Conservation (phyloP, 768 basidiomycete genomes). For the Amyloporia xantha region DNA sequence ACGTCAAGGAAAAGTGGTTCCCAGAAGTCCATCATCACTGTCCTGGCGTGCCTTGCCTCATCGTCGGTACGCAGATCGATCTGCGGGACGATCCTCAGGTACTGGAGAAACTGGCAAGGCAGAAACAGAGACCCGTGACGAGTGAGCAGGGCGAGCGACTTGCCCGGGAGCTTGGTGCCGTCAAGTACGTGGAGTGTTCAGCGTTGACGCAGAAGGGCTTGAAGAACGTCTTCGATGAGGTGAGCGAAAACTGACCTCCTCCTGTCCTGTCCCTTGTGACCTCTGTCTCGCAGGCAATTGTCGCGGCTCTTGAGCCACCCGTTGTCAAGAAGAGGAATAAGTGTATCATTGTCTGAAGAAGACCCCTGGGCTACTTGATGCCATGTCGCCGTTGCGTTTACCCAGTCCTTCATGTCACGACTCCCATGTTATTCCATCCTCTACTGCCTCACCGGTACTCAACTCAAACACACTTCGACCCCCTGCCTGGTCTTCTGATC, state of each 20-base stretch:
- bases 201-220: conserved; percentile 98
- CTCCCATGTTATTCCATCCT: conserved; percentile 19
- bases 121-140: conserved; percentile 92
- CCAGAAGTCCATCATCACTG: conserved; percentile 99
- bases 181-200: conserved; percentile 99
- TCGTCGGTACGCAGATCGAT: conserved; percentile 98
- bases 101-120: conserved; percentile 89
- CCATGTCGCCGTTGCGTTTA: background rate
- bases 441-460: conserved; percentile 1
- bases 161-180: conserved; percentile 95
- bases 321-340: conserved; percentile 72
- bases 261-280: conserved; percentile 3
- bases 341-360: conserved; percentile 79
- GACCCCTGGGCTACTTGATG: conserved; percentile 4
- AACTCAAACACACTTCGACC: conserved; percentile 7
- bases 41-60: conserved; percentile 97
- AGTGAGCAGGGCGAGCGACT: conserved; percentile 88
- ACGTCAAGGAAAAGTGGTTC: conserved; percentile 99
- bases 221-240: conserved; percentile 99
- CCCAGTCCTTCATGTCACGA: conserved; percentile 21
- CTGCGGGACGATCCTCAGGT: conserved; percentile 90
- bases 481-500: conserved; percentile 4
- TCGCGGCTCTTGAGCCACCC: conserved; percentile 96
- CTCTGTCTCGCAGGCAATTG: conserved; percentile 68
- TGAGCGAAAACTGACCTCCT: conserved; percentile 33